Base-by-base conservation (phyloP, 2,329 filamentous ascomycete species). In the Arthrinium phaeospermum region DNA sequence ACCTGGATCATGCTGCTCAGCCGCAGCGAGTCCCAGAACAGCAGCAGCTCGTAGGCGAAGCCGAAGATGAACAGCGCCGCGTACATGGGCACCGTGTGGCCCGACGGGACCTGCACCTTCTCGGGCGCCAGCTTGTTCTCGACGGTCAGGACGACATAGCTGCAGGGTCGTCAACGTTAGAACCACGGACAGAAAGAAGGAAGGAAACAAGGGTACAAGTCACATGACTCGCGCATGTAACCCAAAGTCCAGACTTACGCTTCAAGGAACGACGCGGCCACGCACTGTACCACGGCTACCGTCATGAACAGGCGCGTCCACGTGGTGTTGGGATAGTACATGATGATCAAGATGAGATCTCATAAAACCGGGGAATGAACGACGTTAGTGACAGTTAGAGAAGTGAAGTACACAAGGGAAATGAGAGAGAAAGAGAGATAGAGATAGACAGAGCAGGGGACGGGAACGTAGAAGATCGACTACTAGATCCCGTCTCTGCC, bases 1-100 rank as follows among this genome's bases (percentile, higher is more conserved):
- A 61, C 53, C 30, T 61, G 53, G 53, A 61, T 61, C 53, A 61
- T 61, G 53, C 53, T 61, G 53, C 22, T 16, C 6, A 61, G 53
- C 6, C 53, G 53, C 53, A 61, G 53, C 53, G 53, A 61, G 27
- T 61, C 53, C 53, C 53, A 61, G 7, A 61, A 61, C 53, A 61
- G 30, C 2, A 61, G 53, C 4, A 61, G 53, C 30, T 61, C 53
- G 16, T 61, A 61, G 30, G 16, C 27, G 30, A 61, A 61, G 53
- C 53, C 53, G 53, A 61, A 61, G 53, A 61, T 34, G 53, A 61
- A 61, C 2, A 61, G 53, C 53, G 53, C 22, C 30, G 53, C 53
- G 16, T 61, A 61, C 53, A 61, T 61, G 30, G 53, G 53, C 53
- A 61, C 53, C 2, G 53, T 61, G 7, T 61, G 53, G 53, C 53